phyloP scores from a whole-genome alignment of 129 eudicot species.

The Chrysanthemum lavandulifolium region DNA sequence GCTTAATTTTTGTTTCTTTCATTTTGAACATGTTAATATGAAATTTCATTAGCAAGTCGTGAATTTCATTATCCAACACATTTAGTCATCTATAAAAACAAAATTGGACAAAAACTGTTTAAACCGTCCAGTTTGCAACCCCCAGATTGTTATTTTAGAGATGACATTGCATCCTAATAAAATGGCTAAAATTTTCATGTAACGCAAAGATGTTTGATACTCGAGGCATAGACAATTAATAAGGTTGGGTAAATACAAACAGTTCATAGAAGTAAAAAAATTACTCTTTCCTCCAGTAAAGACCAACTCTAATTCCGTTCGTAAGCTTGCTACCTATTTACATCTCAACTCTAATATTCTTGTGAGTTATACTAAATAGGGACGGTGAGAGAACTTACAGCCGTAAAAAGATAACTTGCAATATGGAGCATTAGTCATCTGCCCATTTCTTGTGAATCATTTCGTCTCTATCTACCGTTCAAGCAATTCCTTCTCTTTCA shows the following conservation, averaged over 20 bases:
- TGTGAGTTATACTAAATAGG: not conserved
- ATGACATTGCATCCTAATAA: not conserved
- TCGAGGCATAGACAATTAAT: not conserved
- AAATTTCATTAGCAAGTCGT: constrained; percentile 17
- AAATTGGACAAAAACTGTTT: no score
- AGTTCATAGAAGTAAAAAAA: not conserved
- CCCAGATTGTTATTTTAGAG: not conserved
- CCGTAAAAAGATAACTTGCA: not conserved
- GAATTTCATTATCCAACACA: no score
- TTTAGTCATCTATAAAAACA: no score
- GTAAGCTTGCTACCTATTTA: constrained; percentile 20
- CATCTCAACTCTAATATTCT: constrained; percentile 21
- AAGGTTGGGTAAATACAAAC: not conserved
- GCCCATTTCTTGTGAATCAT: constrained; percentile 42
- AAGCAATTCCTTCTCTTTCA: constrained; percentile 77
- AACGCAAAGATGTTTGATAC: not conserved
- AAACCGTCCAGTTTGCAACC: no score
- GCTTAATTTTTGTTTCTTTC: constrained; percentile 8
- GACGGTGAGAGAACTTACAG: constrained; percentile 1
- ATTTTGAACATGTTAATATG: constrained; percentile 9
- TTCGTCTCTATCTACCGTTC: constrained; percentile 89
- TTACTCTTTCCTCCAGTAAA: not conserved
- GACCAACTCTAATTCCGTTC: not conserved
- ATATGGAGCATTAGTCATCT: constrained; percentile 22
- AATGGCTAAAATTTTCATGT: not conserved